Base-by-base conservation (phyloP, 495 filamentous ascomycete genomes). In the Penicillium egyptiacum region DNA sequence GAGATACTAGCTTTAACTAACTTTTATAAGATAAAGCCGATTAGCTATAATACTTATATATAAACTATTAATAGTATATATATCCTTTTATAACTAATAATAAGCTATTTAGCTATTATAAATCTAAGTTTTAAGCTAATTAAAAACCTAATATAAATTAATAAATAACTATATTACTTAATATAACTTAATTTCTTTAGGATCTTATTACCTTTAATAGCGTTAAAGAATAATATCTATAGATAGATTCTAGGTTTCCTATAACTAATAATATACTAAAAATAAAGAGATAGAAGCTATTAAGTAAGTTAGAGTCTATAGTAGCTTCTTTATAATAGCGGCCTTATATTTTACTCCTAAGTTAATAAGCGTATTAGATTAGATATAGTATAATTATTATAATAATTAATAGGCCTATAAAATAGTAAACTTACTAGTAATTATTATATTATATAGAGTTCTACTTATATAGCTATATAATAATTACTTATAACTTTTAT, bases 21-120 rank as follows among this genome's bases (percentile, higher is more conserved):
- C 46, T 33, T 9, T 33, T 8, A 20, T 49, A 49, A 49, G 46
- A 33, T 33, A 17, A 49, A 11, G 47, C 47, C 35, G n/a, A 19
- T 35, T 8, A 37, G 30, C 30, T 9, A 50, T 4, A 12, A 17
- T 1, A 8, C 17, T 19, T 35, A 37, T 4, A 46, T 26, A 26
- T 1, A 46, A 46, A 25, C 10, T 26, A 5, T 26, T 46, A 26
- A 10, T 4, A 12, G 43, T 4, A 26, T 2, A 3, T 45, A 3
- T 26, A 16, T 12, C 23, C 22, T 45, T 23, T 43, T 25, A 26
- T 4, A 25, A 45, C 43, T 16, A 19, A 45, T 14, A 25, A 45
- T 45, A 22, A 23, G 22, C 9, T 25, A 9, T 16, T 22, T 3
- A 45, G 42, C 42, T 20, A 9, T 45, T 20, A 45, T 26, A 4